Evolutionary conservation across 2,329 filamentous ascomycete genomes (phyloP).

Genomic region (Dichotomopilus funicola): DNA sequence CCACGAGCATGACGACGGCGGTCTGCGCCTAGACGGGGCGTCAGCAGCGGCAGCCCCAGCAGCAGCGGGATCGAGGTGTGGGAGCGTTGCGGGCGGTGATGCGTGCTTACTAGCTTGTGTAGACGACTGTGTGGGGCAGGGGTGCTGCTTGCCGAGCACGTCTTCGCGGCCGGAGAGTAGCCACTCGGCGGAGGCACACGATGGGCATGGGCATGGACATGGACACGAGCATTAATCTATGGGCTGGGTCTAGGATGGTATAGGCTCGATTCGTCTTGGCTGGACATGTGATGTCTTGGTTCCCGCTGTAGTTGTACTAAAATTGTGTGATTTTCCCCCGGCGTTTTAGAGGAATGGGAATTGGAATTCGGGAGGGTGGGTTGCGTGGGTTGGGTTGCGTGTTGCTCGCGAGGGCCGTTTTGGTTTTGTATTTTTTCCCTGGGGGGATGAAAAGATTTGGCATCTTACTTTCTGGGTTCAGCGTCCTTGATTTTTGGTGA

Average conservation of each 20-base stretch:
- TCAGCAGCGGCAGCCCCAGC: slow-evolving; percentile 18
- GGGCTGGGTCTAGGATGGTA: background rate
- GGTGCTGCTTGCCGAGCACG: slow-evolving; percentile 35
- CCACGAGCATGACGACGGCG: slow-evolving; percentile 20
- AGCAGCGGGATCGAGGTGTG: slow-evolving; percentile 17
- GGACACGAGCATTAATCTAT: background rate
- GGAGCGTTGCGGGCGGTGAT: slow-evolving; percentile 27
- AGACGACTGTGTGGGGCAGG: slow-evolving; percentile 40
- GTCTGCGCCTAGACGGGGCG: slow-evolving; percentile 32
- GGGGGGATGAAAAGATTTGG: too few relatives aligned
- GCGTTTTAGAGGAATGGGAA: too few relatives aligned
- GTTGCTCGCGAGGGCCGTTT: too few relatives aligned
- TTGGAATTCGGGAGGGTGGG: too few relatives aligned
- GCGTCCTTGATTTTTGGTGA: too few relatives aligned
- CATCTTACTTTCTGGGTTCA: too few relatives aligned
- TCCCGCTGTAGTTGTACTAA: too few relatives aligned
- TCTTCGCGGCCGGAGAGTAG: slow-evolving; percentile 30
- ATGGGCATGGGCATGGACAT: slow-evolving; percentile 15
- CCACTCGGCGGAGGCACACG: slow-evolving; percentile 25
- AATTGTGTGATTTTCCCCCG: too few relatives aligned
- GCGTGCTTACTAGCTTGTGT: slow-evolving; percentile 45
- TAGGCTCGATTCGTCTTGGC: background rate
- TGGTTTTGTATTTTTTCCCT: too few relatives aligned
- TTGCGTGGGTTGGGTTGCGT: too few relatives aligned
- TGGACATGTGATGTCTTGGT: too few relatives aligned